Percentiles rank a stretch among this genome's conserved stretches.
Conservation (phyloP, 2,329 filamentous ascomycete species). For the Hortaea werneckii region DNA sequence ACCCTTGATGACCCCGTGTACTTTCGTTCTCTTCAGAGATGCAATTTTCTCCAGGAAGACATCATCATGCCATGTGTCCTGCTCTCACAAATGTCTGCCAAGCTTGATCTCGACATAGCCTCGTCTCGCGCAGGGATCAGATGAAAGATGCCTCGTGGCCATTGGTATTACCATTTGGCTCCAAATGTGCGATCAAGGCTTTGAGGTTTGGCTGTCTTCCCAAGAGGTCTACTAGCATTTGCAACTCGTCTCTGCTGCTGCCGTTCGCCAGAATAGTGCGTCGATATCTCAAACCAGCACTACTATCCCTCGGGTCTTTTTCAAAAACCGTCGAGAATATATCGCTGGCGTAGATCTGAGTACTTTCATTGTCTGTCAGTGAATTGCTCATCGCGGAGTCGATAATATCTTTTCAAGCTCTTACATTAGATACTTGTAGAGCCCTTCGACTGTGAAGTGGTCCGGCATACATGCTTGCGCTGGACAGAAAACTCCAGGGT, state of each 20-base stretch:
- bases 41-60: too few relatives aligned
- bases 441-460: not conserved
- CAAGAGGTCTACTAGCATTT: constrained; percentile 44
- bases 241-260: constrained; percentile 45
- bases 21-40: too few relatives aligned
- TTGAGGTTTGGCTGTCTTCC: constrained; percentile 26
- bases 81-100: too few relatives aligned
- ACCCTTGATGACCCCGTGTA: too few relatives aligned
- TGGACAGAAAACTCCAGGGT: constrained; percentile 32
- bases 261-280: constrained; percentile 43
- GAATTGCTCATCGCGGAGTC: not conserved
- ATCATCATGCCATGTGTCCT: too few relatives aligned
- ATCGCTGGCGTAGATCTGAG: constrained; percentile 44
- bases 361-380: constrained; percentile 16
- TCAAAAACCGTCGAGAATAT: constrained; percentile 45
- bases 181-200: too few relatives aligned
- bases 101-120: too few relatives aligned
- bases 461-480: constrained; percentile 1
- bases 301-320: constrained; percentile 39
- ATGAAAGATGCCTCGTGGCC: too few relatives aligned
- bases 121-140: too few relatives aligned
- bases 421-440: constrained; percentile 6
- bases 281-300: constrained; percentile 41
- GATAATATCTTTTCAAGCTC: not conserved
- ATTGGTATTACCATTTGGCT: too few relatives aligned